Evolutionary conservation across 441 rosid species (phyloP), one percentile per base, ranked within the genome.

Genomic region (Sinapis alba): DNA sequence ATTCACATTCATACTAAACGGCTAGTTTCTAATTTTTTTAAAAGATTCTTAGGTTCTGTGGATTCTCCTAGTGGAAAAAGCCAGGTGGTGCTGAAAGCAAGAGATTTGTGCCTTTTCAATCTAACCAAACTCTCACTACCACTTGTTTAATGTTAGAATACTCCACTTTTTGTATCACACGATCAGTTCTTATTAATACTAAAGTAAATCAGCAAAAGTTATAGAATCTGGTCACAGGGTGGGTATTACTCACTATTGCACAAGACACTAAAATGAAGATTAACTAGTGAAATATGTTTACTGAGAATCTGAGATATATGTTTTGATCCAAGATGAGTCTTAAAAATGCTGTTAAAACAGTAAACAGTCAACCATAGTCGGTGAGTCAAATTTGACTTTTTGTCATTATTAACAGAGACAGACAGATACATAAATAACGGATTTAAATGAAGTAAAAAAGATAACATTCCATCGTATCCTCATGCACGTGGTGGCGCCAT

Each of bases 401-500:
- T 1, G 38, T 60, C 28, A 11, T 27, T 9, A 16, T 24, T 5
- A 7, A n/a, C 12, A 54, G 6, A 59, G 9, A 54, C 70, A 18
- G 57, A 23, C 70, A 18, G 57, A 51, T 21, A 12, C 15, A 34
- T 20, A 30, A 8, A 63, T 50, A 36, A 12, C 0, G 10, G 16
- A 57, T 13, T 57, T 15, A 75, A 75, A 68, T 68, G 50, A 53
- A 68, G 64, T 75, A 63, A 62, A 63, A 58, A 27, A 38, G 11
- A 62, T 27, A 38, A 20, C 10, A 69, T 36, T 62, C 61, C 47
- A 19, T 28, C 56, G 27, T 20, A 70, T 18, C 36, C 4, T 20
- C 6, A 60, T 67, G 34, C 81, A 78, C 74, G 78, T 78, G 81
- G 60, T 72, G 77, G 77, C 59, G 77, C 71, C 61, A 56, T 15